A percentile compares a stretch with the other conserved stretches of the same genome.
These are phyloP conservation scores for Trichoderma virens DNA, from an alignment of 495 filamentous ascomycete species.

Conservation along the genomic window DNA sequence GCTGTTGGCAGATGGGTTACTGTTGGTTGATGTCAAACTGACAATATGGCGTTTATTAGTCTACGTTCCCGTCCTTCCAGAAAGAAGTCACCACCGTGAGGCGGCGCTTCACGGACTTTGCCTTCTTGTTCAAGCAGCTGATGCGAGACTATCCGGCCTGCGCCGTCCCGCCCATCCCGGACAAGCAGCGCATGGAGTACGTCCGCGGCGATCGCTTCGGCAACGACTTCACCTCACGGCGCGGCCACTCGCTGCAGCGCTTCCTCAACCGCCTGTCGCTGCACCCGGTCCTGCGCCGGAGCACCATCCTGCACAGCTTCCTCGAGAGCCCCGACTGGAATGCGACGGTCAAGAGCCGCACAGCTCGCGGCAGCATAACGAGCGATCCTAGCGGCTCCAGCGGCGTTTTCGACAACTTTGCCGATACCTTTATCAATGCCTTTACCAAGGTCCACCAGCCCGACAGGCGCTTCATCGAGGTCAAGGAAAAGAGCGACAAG, in stretches of 20 bases:
- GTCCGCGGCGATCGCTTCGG: slow-evolving; percentile 94
- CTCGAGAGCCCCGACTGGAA: slow-evolving; percentile 95
- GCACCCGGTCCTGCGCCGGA: slow-evolving; percentile 84
- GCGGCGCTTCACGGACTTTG: slow-evolving; percentile 92
- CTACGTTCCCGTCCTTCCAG: slow-evolving; percentile 87
- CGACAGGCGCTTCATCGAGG: slow-evolving; percentile 89
- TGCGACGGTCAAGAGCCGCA: slow-evolving; percentile 76
- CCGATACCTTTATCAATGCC: slow-evolving; percentile 94
- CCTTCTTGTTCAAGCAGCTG: slow-evolving; percentile 89
- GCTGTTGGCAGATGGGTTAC: background rate
- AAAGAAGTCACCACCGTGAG: slow-evolving; percentile 67
- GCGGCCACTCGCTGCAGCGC: slow-evolving; percentile 83
- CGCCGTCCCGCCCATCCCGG: slow-evolving; percentile 89
- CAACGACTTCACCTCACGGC: slow-evolving; percentile 81
- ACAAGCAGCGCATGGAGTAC: slow-evolving; percentile 99
- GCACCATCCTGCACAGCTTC: slow-evolving; percentile 73
- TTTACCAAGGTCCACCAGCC: slow-evolving; percentile 95
- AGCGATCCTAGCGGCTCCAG: slow-evolving; percentile 28
- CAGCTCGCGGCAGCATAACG: slow-evolving; percentile 47
- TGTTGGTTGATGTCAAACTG: slow-evolving; percentile 6
- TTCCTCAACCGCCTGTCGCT: slow-evolving; percentile 82
- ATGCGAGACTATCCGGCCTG: slow-evolving; percentile 78
- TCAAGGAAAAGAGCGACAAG: slow-evolving; percentile 87
- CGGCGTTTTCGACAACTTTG: slow-evolving; percentile 85
- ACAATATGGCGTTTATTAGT: slow-evolving; percentile 44